Conservation (phyloP, 805 yeast species). For the Saccharomycopsis olivae region DNA sequence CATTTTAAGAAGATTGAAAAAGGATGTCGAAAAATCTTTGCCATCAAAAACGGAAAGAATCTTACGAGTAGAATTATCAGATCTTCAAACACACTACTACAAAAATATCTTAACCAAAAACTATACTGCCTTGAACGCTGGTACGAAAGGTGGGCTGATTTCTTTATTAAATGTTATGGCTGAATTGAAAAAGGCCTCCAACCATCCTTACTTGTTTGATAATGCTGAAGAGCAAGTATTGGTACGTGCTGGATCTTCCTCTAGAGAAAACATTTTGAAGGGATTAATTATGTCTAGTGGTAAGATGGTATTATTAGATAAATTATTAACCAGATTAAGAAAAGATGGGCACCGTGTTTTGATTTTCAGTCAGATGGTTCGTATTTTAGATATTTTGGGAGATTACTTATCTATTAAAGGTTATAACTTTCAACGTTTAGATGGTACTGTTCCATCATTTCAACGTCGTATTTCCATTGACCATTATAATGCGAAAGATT, state of each 20-base stretch:
- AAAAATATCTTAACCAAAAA: conserved; percentile 88
- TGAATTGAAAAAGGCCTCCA: conserved; percentile 92
- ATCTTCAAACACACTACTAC: conserved; percentile 89
- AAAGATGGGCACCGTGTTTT: conserved; percentile 95
- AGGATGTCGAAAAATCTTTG: conserved; percentile 93
- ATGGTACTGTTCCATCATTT: conserved; percentile 92
- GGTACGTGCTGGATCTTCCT: conserved; percentile 49
- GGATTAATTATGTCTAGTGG: conserved; percentile 98
- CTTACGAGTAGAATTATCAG: conserved; percentile 88
- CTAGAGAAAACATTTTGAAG: conserved; percentile 72
- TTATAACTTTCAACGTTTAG: conserved; percentile 80
- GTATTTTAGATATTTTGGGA: conserved; percentile 89
- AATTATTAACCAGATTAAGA: conserved; percentile 68
- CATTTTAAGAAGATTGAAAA: conserved; percentile 84
- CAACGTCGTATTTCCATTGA: conserved; percentile 92
- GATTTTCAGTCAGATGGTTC: conserved; percentile 94
- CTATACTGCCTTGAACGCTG: conserved; percentile 83
- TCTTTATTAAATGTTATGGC: conserved; percentile 87
- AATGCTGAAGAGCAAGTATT: conserved; percentile 81
- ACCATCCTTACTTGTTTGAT: conserved; percentile 93
- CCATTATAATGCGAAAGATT: conserved; percentile 89
- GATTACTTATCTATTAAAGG: conserved; percentile 88
- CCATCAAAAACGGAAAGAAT: conserved; percentile 96
- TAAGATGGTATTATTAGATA: conserved; percentile 93
- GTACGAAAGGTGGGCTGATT: conserved; percentile 65